phyloP scores from a whole-genome alignment of 1,139 yeast genomes.

The Diutina sp. region DNA sequence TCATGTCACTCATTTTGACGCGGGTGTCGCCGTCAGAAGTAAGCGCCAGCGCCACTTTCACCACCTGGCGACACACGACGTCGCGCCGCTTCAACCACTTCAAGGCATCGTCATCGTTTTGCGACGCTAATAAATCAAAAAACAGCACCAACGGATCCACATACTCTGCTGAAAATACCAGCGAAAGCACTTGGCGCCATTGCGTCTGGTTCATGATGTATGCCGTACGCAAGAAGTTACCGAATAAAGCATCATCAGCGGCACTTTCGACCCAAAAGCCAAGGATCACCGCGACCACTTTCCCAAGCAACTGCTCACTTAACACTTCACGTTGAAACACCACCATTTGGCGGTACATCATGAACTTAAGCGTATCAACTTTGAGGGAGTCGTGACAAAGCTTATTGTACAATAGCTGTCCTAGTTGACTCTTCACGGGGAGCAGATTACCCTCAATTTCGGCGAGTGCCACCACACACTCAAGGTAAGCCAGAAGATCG shows the following conservation, averaged over 20 bases:
- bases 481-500: not conserved
- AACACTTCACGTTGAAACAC: constrained; percentile 22
- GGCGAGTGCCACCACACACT: not conserved
- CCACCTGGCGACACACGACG: not conserved
- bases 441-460: not conserved
- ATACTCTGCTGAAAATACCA: not conserved
- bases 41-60: not conserved
- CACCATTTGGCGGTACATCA: constrained; percentile 33
- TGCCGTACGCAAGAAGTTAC: not conserved
- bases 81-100: constrained; percentile 9
- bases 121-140: constrained; percentile 16
- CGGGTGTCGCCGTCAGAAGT: not conserved
- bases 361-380: constrained; percentile 14
- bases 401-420: constrained; percentile 16
- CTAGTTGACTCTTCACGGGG: constrained; percentile 10
- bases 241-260: not conserved
- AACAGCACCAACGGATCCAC: constrained; percentile 12
- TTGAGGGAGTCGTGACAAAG: constrained; percentile 5
- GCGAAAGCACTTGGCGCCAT: not conserved
- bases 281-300: constrained; percentile 18
- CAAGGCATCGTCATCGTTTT: constrained; percentile 27
- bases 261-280: constrained; percentile 13
- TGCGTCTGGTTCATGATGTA: not conserved
- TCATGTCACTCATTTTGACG: constrained; percentile 20
- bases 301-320: constrained; percentile 17